phyloP scores from a whole-genome alignment of 1,139 yeast species.

The Geotrichum siamense region DNA sequence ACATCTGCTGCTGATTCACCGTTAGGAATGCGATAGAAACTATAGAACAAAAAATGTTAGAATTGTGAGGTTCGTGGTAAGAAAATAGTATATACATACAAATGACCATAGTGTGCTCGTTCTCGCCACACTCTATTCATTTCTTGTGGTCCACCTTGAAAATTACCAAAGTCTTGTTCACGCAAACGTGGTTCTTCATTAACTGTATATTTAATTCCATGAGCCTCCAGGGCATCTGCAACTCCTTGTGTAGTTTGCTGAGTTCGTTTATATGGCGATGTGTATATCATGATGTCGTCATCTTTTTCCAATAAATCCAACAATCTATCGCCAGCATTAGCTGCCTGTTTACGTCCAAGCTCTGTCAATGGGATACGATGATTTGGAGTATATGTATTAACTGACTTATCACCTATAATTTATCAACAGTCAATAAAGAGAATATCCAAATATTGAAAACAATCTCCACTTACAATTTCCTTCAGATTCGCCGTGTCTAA shows the following conservation, averaged over 20 bases:
- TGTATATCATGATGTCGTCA: constrained; percentile 55
- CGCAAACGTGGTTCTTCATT: constrained; percentile 85
- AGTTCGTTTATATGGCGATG: constrained; percentile 78
- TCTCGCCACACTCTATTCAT: constrained; percentile 77
- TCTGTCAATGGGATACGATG: constrained; percentile 67
- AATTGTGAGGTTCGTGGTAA: neutral
- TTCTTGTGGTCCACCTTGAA: constrained; percentile 64
- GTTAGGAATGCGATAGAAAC: constrained; percentile 77
- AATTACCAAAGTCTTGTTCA: constrained; percentile 92
- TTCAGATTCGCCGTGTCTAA: constrained; percentile 88
- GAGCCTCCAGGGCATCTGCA: constrained; percentile 48
- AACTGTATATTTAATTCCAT: constrained; percentile 42
- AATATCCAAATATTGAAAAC: neutral
- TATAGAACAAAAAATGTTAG: neutral
- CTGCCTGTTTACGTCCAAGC: constrained; percentile 56
- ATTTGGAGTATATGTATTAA: constrained; percentile 68
- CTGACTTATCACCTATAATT: constrained; percentile 57
- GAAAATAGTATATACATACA: constrained; percentile 27
- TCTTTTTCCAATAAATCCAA: constrained; percentile 45
- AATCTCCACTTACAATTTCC: constrained; percentile 49
- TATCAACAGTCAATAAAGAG: constrained; percentile 22
- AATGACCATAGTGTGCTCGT: constrained; percentile 84
- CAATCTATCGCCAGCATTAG: constrained; percentile 57
- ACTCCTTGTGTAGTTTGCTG: constrained; percentile 72
- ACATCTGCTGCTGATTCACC: constrained; percentile 97